Base-by-base conservation (phyloP, 2,329 filamentous ascomycete genomes). In the Penicillium sp. region DNA sequence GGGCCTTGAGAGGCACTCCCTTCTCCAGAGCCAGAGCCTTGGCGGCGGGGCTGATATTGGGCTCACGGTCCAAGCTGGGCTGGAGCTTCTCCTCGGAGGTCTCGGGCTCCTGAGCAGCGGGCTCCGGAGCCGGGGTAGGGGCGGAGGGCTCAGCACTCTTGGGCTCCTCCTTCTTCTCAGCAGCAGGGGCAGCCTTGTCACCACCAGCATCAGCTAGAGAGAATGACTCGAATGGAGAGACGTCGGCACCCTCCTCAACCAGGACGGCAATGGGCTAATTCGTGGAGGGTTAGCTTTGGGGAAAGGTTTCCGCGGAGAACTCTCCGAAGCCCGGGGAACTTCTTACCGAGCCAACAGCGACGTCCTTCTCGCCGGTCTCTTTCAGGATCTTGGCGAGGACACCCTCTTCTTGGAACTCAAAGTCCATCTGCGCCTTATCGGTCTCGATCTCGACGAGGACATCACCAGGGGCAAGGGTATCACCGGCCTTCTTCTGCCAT, bases 381-480 rank as follows among this genome's bases (percentile, higher is more conserved):
- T 89, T 93, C 66, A 98, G 77, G 55, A 97, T 80, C 80, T 95
- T 95, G 64, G 93, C 91, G 59, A 98, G 79, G 51, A 95, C 81
- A 77, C 91, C 93, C 69, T 97, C 93, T 66, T 98, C 93, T 74
- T 98, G 93, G 75, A 95, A 97, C 74, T 98, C 93, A 70, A 98
- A 97, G 77, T 98, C 93, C 93, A 98, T 98, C 77, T 97, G 93
- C 56, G 93, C 93, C 81, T 98, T 98, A 75, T 98, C 93, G 63
- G 93, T 98, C 81, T 98, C 93, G 65, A 97, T 95, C 79, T 95
- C 90, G 60, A 95, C 90, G 60, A 98, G 77, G 38, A 98, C 93
- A 69, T 98, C 93, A 69, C 93, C 93, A 42, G 94, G 90, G 48
- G 81, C 77, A 70, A 98, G 84, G 54, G 77, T 67, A 72, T 98